Conservation (phyloP, 495 filamentous ascomycete species). For the Penicillium argentinense region DNA sequence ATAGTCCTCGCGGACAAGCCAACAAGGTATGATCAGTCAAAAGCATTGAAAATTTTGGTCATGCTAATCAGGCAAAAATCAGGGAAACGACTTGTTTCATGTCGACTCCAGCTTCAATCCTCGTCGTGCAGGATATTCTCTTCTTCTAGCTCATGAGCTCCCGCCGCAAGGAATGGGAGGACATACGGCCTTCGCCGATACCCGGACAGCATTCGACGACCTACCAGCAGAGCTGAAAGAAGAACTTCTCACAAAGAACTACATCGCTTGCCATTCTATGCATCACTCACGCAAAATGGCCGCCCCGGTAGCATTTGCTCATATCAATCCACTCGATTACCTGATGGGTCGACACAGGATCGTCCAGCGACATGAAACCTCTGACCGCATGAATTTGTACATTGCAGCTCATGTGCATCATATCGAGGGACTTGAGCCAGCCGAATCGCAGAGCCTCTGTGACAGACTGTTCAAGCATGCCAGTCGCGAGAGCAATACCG, state of each 20-base stretch:
- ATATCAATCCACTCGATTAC: constrained; percentile 38
- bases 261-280: constrained; percentile 52
- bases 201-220: constrained; percentile 52
- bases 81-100: constrained; percentile 58
- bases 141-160: constrained; percentile 50
- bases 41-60: not conserved
- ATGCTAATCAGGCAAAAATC: not conserved
- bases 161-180: constrained; percentile 52
- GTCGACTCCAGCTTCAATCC: constrained; percentile 59
- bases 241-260: constrained; percentile 42
- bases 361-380: constrained; percentile 52
- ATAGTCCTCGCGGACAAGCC: constrained; percentile 35
- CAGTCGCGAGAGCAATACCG: constrained; percentile 48
- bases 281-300: constrained; percentile 52
- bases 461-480: constrained; percentile 44
- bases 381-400: constrained; percentile 52
- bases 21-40: constrained; percentile 17
- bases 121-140: constrained; percentile 53
- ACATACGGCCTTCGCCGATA: constrained; percentile 58
- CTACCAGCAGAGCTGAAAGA: constrained; percentile 38
- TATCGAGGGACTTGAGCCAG: constrained; percentile 44
- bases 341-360: constrained; percentile 51
- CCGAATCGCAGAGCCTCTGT: constrained; percentile 37
- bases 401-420: constrained; percentile 55
- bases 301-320: constrained; percentile 48